These are phyloP conservation scores for Gyrodon lividus DNA, from an alignment of 768 basidiomycete species.

Conservation along the genomic window DNA sequence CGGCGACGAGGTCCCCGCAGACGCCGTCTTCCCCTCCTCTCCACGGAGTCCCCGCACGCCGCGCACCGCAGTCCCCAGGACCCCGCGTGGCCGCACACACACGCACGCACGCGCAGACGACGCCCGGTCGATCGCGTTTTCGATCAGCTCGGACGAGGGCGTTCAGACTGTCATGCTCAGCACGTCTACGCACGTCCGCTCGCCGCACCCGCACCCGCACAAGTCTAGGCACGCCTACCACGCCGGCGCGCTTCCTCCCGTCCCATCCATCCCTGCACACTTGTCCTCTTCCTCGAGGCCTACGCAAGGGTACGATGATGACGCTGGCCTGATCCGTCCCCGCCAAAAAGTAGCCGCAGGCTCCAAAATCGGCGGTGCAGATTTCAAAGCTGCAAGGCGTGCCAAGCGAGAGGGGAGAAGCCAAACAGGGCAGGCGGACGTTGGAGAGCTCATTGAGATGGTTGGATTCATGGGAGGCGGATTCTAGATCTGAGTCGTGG, in stretches of 20 bases:
- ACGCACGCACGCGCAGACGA: slow-evolving; percentile 16
- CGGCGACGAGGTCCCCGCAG: slow-evolving; percentile 60
- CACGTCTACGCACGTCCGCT: slow-evolving; percentile 14
- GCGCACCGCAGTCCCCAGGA: slow-evolving; percentile 9
- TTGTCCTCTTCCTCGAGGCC: slow-evolving; percentile 1
- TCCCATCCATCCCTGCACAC: slow-evolving; percentile 23
- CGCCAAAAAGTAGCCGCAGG: slow-evolving; percentile 23
- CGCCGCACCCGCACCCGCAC: slow-evolving; percentile 10
- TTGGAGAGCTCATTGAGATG: slow-evolving; percentile 29
- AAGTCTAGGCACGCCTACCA: slow-evolving; percentile 15
- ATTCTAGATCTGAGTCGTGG: neutral
- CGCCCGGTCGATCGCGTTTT: slow-evolving; percentile 21
- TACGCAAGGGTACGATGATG: slow-evolving; percentile 1
- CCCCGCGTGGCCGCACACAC: neutral
- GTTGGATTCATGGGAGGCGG: slow-evolving; percentile 24
- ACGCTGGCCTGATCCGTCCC: slow-evolving; percentile 18
- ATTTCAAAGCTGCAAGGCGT: slow-evolving; percentile 29
- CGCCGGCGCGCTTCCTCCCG: slow-evolving; percentile 24
- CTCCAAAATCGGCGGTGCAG: slow-evolving; percentile 25
- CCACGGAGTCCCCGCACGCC: neutral
- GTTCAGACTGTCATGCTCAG: slow-evolving; percentile 22
- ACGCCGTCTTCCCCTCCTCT: slow-evolving; percentile 53
- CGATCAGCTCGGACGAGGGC: slow-evolving; percentile 29
- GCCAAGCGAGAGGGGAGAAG: slow-evolving; percentile 25
- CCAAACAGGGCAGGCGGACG: slow-evolving; percentile 2